Evolutionary conservation across 345 rosid species (phyloP), one percentile per base, ranked within the genome.

Genomic region (Gossypium arboreum): DNA sequence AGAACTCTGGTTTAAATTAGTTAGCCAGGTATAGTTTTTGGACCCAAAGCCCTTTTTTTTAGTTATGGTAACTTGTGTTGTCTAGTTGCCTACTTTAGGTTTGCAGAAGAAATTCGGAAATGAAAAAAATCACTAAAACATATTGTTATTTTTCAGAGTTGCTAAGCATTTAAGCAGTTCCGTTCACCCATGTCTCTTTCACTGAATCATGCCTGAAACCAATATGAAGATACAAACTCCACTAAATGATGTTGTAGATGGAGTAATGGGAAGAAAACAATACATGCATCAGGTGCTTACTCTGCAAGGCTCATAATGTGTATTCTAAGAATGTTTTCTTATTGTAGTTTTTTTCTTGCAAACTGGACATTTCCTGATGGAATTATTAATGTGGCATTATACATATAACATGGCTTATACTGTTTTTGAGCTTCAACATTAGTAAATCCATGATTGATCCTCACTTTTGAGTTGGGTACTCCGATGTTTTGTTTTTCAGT

Each of bases 241-340:
- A 56, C 59, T 69, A 45, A 22, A 17, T 5, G 59, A n/a, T 34
- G 41, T 9, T 41, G 51, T 29, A 48, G n/a, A 54, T 71, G 64
- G 61, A 68, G 47, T 67, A 58, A 57, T 34, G 73, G 55, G 50
- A 74, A 43, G 54, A 60, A 70, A 47, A 47, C 13, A 47, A 47
- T 16, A 69, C 62, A 74, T 27, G 17, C 22, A 74, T 60, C 48
- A 39, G 52, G 72, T 73, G 77, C 81, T 78, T 70, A 27, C 71
- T 44, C 48, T 73, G 50, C 64, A 41, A 68, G 65, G 71, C 64
- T 22, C 45, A 29, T 48, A 48, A 12, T 52, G 75, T 74, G 69
- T 60, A 60, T 22, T 61, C 44, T 51, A 11, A 51, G 74, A 29
- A 73, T 51, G 4, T 18, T 48, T 20, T 27, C 10, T 22, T 15